These are phyloP conservation scores for Aegilops bicornis DNA, from an alignment of 176 grass and related monocot species.

Conservation along the genomic window DNA sequence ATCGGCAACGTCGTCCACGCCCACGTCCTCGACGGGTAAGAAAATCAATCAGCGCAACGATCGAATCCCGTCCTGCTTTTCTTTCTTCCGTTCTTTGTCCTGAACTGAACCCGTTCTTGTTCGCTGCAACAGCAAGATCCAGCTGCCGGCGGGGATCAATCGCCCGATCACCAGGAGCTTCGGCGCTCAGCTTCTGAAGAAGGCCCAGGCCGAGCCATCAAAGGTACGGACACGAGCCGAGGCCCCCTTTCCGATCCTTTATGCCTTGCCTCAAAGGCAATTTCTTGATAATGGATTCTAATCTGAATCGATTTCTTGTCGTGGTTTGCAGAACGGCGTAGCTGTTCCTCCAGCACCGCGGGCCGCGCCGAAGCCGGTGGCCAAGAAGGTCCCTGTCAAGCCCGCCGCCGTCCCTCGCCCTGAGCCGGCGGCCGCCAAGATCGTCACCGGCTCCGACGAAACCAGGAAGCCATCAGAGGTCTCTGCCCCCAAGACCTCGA, in stretches of 20 bases:
- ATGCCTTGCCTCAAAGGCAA: not conserved
- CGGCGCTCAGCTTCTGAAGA: slow-evolving; percentile 56
- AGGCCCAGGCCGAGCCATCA: slow-evolving; percentile 36
- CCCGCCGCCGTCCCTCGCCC: slow-evolving; percentile 5
- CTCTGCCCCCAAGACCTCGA: slow-evolving; percentile 19
- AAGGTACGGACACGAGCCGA: slow-evolving; percentile 37
- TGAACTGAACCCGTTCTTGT: not conserved
- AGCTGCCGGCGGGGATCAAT: slow-evolving; percentile 45
- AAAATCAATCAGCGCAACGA: not conserved
- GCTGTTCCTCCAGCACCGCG: slow-evolving; percentile 3
- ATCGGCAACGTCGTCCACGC: slow-evolving; percentile 61
- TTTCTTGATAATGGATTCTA: not conserved
- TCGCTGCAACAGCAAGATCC: slow-evolving; percentile 28
- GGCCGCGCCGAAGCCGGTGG: slow-evolving; percentile 30
- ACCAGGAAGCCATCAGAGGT: not conserved
- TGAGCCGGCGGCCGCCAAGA: slow-evolving; percentile 31
- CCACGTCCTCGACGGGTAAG: slow-evolving; percentile 36
- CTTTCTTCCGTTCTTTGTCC: not conserved
- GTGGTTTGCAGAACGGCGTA: slow-evolving; percentile 11
- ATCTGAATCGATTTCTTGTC: not conserved
- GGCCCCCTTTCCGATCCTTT: not conserved
- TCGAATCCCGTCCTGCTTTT: not conserved
- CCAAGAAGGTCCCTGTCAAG: slow-evolving; percentile 40
- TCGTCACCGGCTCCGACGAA: not conserved
- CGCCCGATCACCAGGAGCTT: slow-evolving; percentile 58